A percentile compares a stretch with the other conserved stretches of the same genome.
Evolutionary conservation across 2,329 filamentous ascomycete species (phyloP).

Genomic region (Claviceps digitariae): DNA sequence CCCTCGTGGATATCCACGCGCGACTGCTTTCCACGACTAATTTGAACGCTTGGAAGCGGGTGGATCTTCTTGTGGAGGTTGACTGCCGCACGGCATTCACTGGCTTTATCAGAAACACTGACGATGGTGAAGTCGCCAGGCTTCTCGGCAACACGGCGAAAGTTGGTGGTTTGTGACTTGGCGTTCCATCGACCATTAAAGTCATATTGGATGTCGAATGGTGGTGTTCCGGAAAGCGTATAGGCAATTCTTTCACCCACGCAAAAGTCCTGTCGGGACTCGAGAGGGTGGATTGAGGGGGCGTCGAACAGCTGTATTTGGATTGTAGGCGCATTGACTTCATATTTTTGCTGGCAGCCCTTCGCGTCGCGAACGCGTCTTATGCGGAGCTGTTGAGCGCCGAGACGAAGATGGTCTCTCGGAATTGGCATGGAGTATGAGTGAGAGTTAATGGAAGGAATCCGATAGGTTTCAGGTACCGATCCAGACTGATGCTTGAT

Average conservation of each 20-base stretch:
- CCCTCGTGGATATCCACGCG: constrained; percentile 94
- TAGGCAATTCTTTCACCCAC: constrained; percentile 92
- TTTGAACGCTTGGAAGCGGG: constrained; percentile 78
- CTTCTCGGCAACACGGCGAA: constrained; percentile 84
- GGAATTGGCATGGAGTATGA: constrained; percentile 73
- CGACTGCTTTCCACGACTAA: constrained; percentile 69
- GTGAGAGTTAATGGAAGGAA: constrained; percentile 64
- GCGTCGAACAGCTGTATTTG: constrained; percentile 89
- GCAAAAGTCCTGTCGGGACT: constrained; percentile 78
- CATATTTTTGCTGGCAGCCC: constrained; percentile 71
- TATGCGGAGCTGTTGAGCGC: constrained; percentile 80
- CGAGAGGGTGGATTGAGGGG: constrained; percentile 77
- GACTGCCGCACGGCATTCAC: constrained; percentile 70
- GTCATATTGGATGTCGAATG: constrained; percentile 85
- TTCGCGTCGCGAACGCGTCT: constrained; percentile 78
- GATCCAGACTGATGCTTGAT: constrained; percentile 81
- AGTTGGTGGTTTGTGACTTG: constrained; percentile 64
- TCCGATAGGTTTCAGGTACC: constrained; percentile 66
- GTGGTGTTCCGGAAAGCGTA: constrained; percentile 76
- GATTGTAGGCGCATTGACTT: constrained; percentile 59
- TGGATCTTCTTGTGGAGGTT: constrained; percentile 76
- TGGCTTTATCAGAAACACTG: constrained; percentile 74
- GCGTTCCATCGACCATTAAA: constrained; percentile 78
- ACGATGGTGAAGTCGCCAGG: constrained; percentile 83
- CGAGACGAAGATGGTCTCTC: constrained; percentile 69